Evolutionary conservation across 1,139 yeast species (phyloP).

Genomic region (Debaryomyces sp.): DNA sequence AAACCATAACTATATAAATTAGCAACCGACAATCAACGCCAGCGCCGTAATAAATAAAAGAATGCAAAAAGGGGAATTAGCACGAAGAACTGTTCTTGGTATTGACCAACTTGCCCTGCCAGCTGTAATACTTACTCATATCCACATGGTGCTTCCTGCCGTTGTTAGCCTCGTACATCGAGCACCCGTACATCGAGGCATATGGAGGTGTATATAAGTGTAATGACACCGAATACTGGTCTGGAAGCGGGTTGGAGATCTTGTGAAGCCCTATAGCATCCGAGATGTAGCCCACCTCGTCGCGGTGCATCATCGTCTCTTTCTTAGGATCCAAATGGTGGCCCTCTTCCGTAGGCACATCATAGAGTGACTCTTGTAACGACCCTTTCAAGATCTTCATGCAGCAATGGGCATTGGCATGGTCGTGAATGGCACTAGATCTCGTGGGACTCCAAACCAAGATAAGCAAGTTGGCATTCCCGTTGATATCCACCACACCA

Average conservation of each 20-base stretch:
- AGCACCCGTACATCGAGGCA: slow-evolving; percentile 69
- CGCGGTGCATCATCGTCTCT: slow-evolving; percentile 39
- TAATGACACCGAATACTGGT: slow-evolving; percentile 61
- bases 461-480: slow-evolving; percentile 67
- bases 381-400: slow-evolving; percentile 67
- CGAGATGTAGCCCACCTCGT: slow-evolving; percentile 66
- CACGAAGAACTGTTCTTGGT: slow-evolving; percentile 35
- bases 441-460: slow-evolving; percentile 76
- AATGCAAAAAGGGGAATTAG: slow-evolving; percentile 13
- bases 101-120: slow-evolving; percentile 55
- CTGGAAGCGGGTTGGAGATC: slow-evolving; percentile 53
- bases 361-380: slow-evolving; percentile 60
- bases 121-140: slow-evolving; percentile 63
- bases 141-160: slow-evolving; percentile 61
- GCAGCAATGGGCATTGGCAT: slow-evolving; percentile 73
- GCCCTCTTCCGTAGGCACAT: slow-evolving; percentile 45
- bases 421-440: slow-evolving; percentile 72
- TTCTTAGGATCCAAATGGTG: slow-evolving; percentile 28
- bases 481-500: slow-evolving; percentile 67
- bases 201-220: slow-evolving; percentile 82
- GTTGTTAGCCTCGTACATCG: slow-evolving; percentile 55
- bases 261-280: slow-evolving; percentile 71
- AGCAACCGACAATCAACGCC: neutral
- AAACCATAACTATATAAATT: neutral
- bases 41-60: neutral